phyloP scores from a whole-genome alignment of 306 rosid genomes.

The Prunus mongolica region DNA sequence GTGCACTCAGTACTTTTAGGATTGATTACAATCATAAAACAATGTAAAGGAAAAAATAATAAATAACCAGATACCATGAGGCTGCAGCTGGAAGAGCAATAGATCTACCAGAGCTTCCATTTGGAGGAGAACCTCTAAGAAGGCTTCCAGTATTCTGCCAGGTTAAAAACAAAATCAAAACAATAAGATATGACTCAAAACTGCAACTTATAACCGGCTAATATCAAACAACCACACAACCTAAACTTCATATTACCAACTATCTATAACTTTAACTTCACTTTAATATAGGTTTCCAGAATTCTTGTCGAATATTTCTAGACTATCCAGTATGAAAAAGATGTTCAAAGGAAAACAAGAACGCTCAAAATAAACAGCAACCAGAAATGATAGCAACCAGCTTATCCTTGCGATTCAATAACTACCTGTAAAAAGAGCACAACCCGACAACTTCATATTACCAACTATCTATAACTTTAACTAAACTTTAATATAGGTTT shows the following conservation, averaged over 20 bases:
- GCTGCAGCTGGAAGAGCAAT: constrained; percentile 60
- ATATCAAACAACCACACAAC: not conserved
- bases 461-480: not conserved
- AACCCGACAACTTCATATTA: not conserved
- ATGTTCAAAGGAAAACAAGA: not conserved
- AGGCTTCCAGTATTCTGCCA: constrained; percentile 48
- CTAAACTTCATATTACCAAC: not conserved
- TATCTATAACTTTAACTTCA: not conserved
- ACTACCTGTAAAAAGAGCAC: not conserved
- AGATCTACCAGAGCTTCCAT: constrained; percentile 56
- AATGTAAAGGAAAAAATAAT: constrained; percentile 9
- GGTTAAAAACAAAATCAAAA: constrained; percentile 14
- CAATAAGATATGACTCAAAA: not conserved
- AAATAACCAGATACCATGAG: constrained; percentile 56
- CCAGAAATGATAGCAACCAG: not conserved
- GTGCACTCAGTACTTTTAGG: constrained; percentile 5
- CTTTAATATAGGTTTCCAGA: not conserved
- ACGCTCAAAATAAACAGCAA: not conserved
- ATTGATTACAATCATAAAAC: constrained; percentile 13
- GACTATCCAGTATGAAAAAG: not conserved
- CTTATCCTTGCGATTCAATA: not conserved
- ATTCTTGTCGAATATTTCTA: not conserved
- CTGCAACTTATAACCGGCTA: not conserved
- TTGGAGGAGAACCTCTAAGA: constrained; percentile 63
- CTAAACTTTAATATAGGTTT: not conserved